These are phyloP conservation scores for Apocynum venetum DNA, from an alignment of 257 asterid genomes.

Conservation along the genomic window DNA sequence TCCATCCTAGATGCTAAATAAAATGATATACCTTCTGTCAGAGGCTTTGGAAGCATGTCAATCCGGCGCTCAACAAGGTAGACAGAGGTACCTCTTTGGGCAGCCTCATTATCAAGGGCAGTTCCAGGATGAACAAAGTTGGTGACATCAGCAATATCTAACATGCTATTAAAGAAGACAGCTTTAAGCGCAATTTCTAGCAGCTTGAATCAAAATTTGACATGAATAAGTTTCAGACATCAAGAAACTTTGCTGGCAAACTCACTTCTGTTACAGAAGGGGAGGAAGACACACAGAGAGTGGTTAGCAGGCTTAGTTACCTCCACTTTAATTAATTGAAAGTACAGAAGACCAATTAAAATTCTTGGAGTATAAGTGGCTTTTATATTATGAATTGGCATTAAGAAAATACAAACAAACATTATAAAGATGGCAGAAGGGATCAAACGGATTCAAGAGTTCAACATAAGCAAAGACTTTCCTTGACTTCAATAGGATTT, in stretches of 20 bases:
- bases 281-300: not conserved
- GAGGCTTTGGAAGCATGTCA: conserved; percentile 99
- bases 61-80: conserved; percentile 97
- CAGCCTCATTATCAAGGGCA: conserved; percentile 94
- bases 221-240: not conserved
- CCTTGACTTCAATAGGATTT: not conserved
- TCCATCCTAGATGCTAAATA: not conserved
- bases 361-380: not conserved
- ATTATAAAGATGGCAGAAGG: not conserved
- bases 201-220: not conserved
- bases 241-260: not conserved
- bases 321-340: not conserved
- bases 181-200: not conserved
- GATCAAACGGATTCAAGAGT: not conserved
- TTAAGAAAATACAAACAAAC: not conserved
- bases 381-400: not conserved
- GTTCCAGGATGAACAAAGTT: conserved; percentile 92
- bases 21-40: conserved; percentile 73
- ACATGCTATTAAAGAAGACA: conserved; percentile 41
- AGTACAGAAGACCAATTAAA: not conserved
- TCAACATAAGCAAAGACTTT: not conserved
- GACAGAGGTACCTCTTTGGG: conserved; percentile 98
- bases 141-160: conserved; percentile 98
- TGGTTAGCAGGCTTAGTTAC: not conserved
- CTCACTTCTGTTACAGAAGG: not conserved